Evolutionary conservation across 2,329 filamentous ascomycete genomes (phyloP).

Genomic region (Exophiala lecanii-corni): DNA sequence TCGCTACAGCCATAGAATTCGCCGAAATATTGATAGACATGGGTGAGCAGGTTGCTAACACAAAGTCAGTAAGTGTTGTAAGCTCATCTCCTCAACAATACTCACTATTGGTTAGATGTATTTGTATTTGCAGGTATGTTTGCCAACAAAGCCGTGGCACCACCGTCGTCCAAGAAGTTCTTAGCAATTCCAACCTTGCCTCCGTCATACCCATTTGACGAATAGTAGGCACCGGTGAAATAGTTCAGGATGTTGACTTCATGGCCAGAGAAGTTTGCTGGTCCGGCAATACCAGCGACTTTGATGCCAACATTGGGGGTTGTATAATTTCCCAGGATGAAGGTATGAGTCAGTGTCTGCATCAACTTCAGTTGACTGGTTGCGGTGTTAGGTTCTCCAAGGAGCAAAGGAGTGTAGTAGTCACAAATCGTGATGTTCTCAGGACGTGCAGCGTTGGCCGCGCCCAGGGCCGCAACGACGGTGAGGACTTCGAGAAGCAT

Average conservation of each 20-base stretch:
- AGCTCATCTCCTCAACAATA: background rate
- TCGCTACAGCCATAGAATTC: constrained; percentile 52
- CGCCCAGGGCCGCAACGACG: background rate
- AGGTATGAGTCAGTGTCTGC: constrained; percentile 58
- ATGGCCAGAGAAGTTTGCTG: constrained; percentile 46
- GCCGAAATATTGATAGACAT: constrained; percentile 60
- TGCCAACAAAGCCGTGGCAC: constrained; percentile 50
- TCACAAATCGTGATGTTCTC: constrained; percentile 41
- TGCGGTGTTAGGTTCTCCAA: constrained; percentile 56
- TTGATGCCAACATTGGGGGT: constrained; percentile 48
- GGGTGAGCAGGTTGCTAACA: constrained; percentile 49
- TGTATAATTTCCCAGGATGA: constrained; percentile 60
- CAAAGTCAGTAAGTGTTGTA: background rate
- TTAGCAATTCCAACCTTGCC: constrained; percentile 39
- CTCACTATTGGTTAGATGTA: constrained; percentile 49
- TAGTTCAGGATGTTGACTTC: constrained; percentile 56
- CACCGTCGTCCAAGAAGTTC: constrained; percentile 60
- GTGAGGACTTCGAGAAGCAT: background rate
- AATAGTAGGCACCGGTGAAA: constrained; percentile 53
- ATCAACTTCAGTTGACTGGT: constrained; percentile 54
- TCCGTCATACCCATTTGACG: constrained; percentile 49
- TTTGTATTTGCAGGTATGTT: constrained; percentile 51
- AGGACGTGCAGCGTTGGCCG: background rate
- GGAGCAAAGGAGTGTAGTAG: constrained; percentile 55
- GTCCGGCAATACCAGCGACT: constrained; percentile 55